phyloP scores from a whole-genome alignment of 306 rosid genomes.

The Vicia faba region DNA sequence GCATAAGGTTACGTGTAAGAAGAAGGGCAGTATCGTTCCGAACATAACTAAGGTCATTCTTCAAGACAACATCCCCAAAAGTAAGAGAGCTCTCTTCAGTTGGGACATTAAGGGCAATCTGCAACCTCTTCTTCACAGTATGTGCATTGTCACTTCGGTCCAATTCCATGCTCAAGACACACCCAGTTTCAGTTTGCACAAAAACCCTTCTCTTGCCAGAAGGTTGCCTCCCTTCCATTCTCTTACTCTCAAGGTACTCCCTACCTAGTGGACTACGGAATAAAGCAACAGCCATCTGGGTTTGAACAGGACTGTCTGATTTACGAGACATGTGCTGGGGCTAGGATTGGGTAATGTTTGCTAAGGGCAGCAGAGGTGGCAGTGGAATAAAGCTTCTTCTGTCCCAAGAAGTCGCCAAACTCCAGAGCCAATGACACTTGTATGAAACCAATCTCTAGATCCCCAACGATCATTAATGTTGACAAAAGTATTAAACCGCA shows the following conservation, averaged over 20 bases:
- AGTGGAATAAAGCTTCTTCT: constrained; percentile 55
- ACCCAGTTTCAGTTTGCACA: constrained; percentile 93
- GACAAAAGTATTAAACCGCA: constrained; percentile 7
- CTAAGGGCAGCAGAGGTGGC: constrained; percentile 10
- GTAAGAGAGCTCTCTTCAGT: constrained; percentile 87
- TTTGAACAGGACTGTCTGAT: constrained; percentile 89
- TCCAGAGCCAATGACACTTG: constrained; percentile 48
- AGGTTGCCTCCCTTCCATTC: constrained; percentile 42
- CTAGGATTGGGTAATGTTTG: not conserved
- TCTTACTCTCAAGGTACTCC: constrained; percentile 62
- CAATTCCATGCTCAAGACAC: constrained; percentile 88
- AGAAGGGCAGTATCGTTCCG: constrained; percentile 90
- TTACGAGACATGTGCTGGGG: constrained; percentile 66
- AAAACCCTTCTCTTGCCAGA: constrained; percentile 78
- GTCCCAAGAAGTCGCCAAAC: constrained; percentile 36
- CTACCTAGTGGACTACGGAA: constrained; percentile 60
- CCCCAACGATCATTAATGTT: constrained; percentile 64
- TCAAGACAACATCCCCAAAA: constrained; percentile 84
- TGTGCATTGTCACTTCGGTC: constrained; percentile 90
- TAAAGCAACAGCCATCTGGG: constrained; percentile 87
- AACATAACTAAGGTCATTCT: constrained; percentile 81
- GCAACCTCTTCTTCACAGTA: constrained; percentile 95
- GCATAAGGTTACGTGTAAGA: constrained; percentile 77
- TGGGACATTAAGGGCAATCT: constrained; percentile 83
- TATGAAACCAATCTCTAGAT: constrained; percentile 21